phyloP scores from a whole-genome alignment of 2,329 filamentous ascomycete species.

The Trichoderma oligosporum region DNA sequence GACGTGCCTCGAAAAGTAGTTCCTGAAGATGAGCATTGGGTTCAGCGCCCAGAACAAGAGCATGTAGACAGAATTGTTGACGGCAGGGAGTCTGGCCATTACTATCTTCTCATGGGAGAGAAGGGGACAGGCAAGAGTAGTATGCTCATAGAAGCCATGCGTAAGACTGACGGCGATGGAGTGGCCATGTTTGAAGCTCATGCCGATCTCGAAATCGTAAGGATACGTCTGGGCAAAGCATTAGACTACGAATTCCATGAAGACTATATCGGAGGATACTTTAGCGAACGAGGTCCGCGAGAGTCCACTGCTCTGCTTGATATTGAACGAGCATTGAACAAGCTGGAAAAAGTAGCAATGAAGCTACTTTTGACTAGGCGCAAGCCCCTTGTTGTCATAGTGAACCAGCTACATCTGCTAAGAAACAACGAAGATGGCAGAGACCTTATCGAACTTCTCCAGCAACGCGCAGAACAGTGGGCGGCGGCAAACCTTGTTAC shows the following conservation, averaged over 20 bases:
- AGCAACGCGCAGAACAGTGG: conserved; percentile 95
- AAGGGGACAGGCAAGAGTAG: conserved; percentile 96
- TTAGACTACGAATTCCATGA: conserved; percentile 96
- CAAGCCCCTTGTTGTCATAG: conserved; percentile 80
- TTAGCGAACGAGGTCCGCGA: conserved; percentile 86
- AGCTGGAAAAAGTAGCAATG: conserved; percentile 92
- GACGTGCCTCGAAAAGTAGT: conserved; percentile 46
- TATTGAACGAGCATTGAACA: conserved; percentile 95
- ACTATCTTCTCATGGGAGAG: conserved; percentile 87
- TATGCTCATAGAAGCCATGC: conserved; percentile 94
- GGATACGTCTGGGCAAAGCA: conserved; percentile 85
- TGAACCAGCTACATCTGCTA: conserved; percentile 90
- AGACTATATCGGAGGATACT: conserved; percentile 94
- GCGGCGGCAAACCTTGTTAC: conserved; percentile 88
- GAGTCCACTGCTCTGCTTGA: conserved; percentile 90
- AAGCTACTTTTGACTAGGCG: conserved; percentile 58
- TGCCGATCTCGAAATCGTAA: conserved; percentile 90
- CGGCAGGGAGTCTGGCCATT: conserved; percentile 72
- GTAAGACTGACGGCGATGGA: conserved; percentile 81
- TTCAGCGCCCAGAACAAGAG: conserved; percentile 75
- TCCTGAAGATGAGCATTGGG: conserved; percentile 57
- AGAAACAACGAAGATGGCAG: conserved; percentile 90
- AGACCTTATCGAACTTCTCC: conserved; percentile 87
- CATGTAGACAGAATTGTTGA: conserved; percentile 78
- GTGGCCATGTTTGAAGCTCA: conserved; percentile 96